Percentiles rank a stretch among this genome's conserved stretches.
Conservation (phyloP, 208 protist species). For the Acanthamoeba lugdunensis region DNA sequence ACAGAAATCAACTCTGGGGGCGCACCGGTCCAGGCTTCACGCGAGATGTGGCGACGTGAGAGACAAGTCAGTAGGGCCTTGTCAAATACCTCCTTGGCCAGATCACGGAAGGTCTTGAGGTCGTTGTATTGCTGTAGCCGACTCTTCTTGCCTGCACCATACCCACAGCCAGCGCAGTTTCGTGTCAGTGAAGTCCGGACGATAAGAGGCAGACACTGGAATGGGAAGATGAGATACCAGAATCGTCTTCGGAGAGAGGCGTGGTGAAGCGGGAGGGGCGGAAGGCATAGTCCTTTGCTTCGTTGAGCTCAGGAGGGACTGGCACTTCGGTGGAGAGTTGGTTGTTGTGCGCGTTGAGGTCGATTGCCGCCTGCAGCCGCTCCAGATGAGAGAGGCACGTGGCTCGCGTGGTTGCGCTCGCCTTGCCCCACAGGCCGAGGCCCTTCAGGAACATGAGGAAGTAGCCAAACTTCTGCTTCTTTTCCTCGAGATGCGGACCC, state of each 20-base stretch:
- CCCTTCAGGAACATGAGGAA: constrained; percentile 45
- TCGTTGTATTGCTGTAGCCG: constrained; percentile 5
- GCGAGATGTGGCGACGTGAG: constrained; percentile 1
- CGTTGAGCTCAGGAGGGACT: background rate
- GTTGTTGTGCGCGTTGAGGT: constrained; percentile 42
- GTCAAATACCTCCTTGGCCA: constrained; percentile 28
- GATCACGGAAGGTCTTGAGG: background rate
- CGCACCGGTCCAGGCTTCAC: constrained; percentile 13
- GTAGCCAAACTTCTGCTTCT: constrained; percentile 48
- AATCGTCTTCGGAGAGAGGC: background rate
- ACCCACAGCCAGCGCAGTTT: background rate
- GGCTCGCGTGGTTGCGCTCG: background rate
- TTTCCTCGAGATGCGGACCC: constrained; percentile 37
- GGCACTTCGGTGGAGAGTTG: background rate
- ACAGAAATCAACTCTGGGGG: background rate
- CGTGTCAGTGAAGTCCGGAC: background rate
- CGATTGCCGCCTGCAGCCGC: constrained; percentile 32
- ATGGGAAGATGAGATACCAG: background rate
- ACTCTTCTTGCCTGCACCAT: background rate
- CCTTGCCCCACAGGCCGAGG: background rate
- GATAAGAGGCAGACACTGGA: no score
- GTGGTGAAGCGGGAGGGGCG: background rate
- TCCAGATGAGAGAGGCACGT: constrained; percentile 7
- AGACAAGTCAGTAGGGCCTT: background rate
- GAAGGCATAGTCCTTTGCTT: background rate